Percentiles rank a stretch among this genome's conserved stretches.
phyloP scores from a whole-genome alignment of 2,329 filamentous ascomycete genomes.

The Dendryphion nanum region DNA sequence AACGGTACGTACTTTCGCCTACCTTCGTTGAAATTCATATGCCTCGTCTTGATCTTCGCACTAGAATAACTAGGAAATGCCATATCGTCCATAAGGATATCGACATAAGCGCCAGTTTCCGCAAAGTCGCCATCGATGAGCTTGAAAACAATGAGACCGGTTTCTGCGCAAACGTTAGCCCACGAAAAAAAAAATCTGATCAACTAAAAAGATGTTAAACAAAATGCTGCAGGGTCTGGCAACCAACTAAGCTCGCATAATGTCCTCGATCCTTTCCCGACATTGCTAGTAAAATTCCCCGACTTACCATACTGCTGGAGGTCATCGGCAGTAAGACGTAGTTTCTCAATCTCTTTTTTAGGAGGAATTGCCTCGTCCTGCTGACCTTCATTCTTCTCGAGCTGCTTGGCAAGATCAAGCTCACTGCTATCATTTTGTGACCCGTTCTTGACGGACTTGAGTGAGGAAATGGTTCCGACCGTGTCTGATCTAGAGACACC shows the following conservation, averaged over 20 bases:
- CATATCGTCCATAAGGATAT: slow-evolving; percentile 93
- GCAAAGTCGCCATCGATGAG: slow-evolving; percentile 86
- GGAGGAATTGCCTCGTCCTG: slow-evolving; percentile 49
- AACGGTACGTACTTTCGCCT: slow-evolving; percentile 5
- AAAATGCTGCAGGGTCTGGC: slow-evolving; percentile 13
- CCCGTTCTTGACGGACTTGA: slow-evolving; percentile 24
- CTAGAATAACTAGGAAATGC: slow-evolving; percentile 86
- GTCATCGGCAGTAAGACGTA: slow-evolving; percentile 76
- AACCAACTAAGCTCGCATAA: background rate
- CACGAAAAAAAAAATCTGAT: no score
- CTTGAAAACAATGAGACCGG: slow-evolving; percentile 90
- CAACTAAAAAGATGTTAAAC: slow-evolving; percentile 13
- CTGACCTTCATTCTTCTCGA: slow-evolving; percentile 48
- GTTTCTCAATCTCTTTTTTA: slow-evolving; percentile 66
- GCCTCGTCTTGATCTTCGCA: slow-evolving; percentile 67
- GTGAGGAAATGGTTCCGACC: slow-evolving; percentile 43
- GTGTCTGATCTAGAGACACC: slow-evolving; percentile 27
- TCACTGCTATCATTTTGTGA: slow-evolving; percentile 24
- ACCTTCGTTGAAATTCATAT: slow-evolving; percentile 79
- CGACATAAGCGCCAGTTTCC: slow-evolving; percentile 71
- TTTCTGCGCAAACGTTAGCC: slow-evolving; percentile 61
- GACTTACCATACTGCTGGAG: slow-evolving; percentile 70
- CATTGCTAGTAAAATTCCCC: slow-evolving; percentile 6
- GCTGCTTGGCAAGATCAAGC: slow-evolving; percentile 43
- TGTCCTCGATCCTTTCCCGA: background rate